Evolutionary conservation across 1,139 yeast genomes (phyloP).

Genomic region (Yamadazyma blattariae): DNA sequence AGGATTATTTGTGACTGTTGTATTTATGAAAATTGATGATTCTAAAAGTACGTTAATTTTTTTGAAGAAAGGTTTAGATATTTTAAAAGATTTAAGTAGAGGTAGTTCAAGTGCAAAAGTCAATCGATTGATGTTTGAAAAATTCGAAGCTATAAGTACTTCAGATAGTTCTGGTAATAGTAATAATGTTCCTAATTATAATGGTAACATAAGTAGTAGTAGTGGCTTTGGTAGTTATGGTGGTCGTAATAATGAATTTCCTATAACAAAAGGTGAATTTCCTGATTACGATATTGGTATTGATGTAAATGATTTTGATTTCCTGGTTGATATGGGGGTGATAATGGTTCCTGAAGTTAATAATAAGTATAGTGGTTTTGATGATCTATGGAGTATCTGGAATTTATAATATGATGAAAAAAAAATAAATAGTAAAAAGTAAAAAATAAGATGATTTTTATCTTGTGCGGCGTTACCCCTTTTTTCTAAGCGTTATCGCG

Average conservation of each 20-base stretch:
- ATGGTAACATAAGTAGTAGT: no score
- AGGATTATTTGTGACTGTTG: conserved; percentile 16
- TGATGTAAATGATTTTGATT: conserved; percentile 4
- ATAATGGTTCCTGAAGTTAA: conserved; percentile 5
- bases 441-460: no score
- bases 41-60: conserved; percentile 16
- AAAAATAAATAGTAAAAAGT: no score
- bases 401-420: no score
- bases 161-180: no score
- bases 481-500: background rate
- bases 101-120: conserved; percentile 18
- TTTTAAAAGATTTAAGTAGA: conserved; percentile 14
- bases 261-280: conserved; percentile 4
- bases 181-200: no score
- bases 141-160: conserved; percentile 5
- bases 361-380: conserved; percentile 2
- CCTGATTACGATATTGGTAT: conserved; percentile 9
- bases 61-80: conserved; percentile 17
- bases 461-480: no score
- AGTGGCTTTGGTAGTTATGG: no score
- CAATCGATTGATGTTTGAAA: conserved; percentile 7
- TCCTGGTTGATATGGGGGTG: conserved; percentile 7
- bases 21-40: conserved; percentile 16
- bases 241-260: background rate
- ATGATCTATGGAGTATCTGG: no score